Percentiles rank a stretch among this genome's conserved stretches.
Evolutionary conservation across 1,284 basidiomycete genomes (phyloP).

Genomic region (Trametes hirsuta): DNA sequence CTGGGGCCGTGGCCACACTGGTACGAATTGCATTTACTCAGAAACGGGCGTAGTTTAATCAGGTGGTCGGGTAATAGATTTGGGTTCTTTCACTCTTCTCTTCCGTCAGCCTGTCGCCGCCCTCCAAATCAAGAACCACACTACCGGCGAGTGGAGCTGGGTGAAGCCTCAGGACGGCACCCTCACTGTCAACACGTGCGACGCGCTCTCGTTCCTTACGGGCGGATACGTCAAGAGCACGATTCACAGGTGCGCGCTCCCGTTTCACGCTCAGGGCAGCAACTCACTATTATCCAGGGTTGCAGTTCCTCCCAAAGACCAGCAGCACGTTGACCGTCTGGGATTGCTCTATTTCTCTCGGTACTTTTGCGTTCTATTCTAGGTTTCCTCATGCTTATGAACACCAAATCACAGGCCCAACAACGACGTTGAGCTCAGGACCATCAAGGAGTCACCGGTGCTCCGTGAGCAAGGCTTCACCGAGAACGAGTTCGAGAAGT

Average conservation of each 20-base stretch:
- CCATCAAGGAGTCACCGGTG: slow-evolving; percentile 46
- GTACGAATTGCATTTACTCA: neutral
- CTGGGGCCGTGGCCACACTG: slow-evolving; percentile 52
- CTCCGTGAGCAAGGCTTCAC: slow-evolving; percentile 50
- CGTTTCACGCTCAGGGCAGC: too few species aligned
- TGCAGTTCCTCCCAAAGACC: slow-evolving; percentile 52
- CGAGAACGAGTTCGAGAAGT: slow-evolving; percentile 53
- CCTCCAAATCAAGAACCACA: slow-evolving; percentile 44
- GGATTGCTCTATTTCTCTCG: slow-evolving; percentile 57
- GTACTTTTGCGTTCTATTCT: slow-evolving; percentile 21
- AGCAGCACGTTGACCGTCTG: slow-evolving; percentile 53
- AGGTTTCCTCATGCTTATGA: neutral
- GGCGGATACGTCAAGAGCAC: slow-evolving; percentile 56
- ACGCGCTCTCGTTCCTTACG: slow-evolving; percentile 53
- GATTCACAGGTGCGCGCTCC: slow-evolving; percentile 43
- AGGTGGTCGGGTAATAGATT: slow-evolving; percentile 28
- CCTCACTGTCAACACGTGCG: slow-evolving; percentile 57
- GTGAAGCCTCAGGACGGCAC: slow-evolving; percentile 51
- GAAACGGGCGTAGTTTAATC: neutral
- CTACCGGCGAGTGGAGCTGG: slow-evolving; percentile 48
- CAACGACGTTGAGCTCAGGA: slow-evolving; percentile 48
- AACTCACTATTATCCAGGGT: slow-evolving; percentile 35
- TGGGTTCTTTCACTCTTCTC: slow-evolving; percentile 46
- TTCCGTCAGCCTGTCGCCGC: slow-evolving; percentile 52
- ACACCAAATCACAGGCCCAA: slow-evolving; percentile 39